Evolutionary conservation across 225 moss, liverwort and hornwort species (phyloP).

Genomic region (Antitrichia curtipendula): DNA sequence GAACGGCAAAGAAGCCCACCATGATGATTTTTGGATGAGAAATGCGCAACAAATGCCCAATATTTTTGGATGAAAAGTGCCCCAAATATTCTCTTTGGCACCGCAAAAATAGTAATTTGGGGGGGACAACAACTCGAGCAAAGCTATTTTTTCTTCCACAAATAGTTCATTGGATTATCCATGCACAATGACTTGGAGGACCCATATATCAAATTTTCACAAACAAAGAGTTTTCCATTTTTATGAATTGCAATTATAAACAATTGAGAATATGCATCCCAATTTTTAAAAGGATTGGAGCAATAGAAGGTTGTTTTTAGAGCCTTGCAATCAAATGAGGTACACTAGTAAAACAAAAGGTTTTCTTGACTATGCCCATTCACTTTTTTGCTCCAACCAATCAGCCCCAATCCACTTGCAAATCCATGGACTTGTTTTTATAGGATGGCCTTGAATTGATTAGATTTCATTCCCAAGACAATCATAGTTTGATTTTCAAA

Average conservation of each 20-base stretch:
- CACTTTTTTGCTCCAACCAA: neutral
- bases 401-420: neutral
- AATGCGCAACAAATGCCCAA: neutral
- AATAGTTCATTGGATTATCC: neutral
- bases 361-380: neutral
- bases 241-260: neutral
- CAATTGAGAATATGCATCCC: too few relatives aligned
- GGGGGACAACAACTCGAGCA: fast-evolving
- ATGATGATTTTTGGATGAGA: neutral
- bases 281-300: neutral
- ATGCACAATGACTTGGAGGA: neutral
- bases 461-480: neutral
- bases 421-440: fast-evolving
- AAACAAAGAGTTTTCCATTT: neutral
- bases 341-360: neutral
- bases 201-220: neutral
- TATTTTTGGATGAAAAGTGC: too few relatives aligned
- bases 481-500: neutral
- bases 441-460: neutral
- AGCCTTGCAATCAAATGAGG: neutral
- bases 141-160: neutral
- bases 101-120: fast-evolving
- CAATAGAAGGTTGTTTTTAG: neutral
- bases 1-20: too few relatives aligned
- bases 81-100: neutral